Evolutionary conservation across 441 rosid genomes (phyloP), one percentile per base, ranked within the genome.

Genomic region (Hypseocharis bilobata): DNA sequence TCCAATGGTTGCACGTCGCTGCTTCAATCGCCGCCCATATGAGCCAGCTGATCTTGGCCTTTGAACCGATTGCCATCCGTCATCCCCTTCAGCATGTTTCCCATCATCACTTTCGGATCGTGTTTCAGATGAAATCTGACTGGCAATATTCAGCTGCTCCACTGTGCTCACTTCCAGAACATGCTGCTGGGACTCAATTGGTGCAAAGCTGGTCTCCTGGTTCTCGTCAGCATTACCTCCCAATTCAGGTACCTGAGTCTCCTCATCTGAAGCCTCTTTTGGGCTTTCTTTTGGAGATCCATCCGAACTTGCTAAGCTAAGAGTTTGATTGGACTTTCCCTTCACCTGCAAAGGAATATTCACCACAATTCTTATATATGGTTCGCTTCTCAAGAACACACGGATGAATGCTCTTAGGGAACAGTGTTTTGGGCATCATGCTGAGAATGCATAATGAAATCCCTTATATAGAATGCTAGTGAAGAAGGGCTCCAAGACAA

Each of bases 31-130:
- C 70, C 87, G 86, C 59, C 89, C 88, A 67, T 80, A 72, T 60
- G 88, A 85, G 62, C 85, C 87, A 74, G 88, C 86, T 62, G 96
- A 86, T 79, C 91, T 87, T 22, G 82, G 89, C 84, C 96, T 88
- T 70, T 91, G 99, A 77, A 86, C 99, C 1, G 98, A 81, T 76
- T 94, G 99, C 99, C 99, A 94, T 54, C 98, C 98, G 71, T 88
- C 98, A 70, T 86, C 91, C 64, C 88, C 91, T 80, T 88, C 96
- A 65, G 80, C 78, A 60, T 73, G 36, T 27, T 28, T 56, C 16
- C 36, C 60, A 56, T 56, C 60, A 56, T 27, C 60, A 25, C n/a
- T n/a, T n/a, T 27, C 25, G 23, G 7, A 0, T 34, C 36, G 85
- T 57, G 80, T 73, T 77, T 84, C 91, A 22, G 77, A 56, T 25